These are phyloP conservation scores for slime mould (Dictyostelium discoideum) DNA, from an alignment of 78 protist species.

Conservation along the genomic window DNA sequence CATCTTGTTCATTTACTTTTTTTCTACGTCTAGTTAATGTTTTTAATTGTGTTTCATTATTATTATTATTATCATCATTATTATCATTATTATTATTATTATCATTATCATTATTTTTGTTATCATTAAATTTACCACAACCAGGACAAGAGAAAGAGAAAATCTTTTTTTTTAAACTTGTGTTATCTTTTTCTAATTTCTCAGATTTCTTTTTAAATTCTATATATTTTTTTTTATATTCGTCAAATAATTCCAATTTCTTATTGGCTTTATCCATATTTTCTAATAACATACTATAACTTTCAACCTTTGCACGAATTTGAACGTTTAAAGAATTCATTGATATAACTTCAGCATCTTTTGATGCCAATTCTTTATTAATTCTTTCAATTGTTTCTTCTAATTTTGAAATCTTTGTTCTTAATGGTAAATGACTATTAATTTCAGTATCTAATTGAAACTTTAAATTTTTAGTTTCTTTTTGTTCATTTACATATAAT, in stretches of 20 bases:
- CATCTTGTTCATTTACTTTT: not conserved
- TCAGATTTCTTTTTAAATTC: conserved; percentile 10
- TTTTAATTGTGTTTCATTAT: not conserved
- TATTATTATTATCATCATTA: not conserved
- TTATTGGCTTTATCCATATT: not conserved
- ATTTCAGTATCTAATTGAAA: conserved; percentile 24
- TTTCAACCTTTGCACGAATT: not conserved
- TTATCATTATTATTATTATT: not conserved
- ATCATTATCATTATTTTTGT: not conserved
- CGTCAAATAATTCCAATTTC: not conserved
- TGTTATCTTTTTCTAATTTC: not conserved
- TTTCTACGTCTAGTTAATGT: not conserved
- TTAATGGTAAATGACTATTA: not conserved
- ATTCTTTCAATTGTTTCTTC: not conserved
- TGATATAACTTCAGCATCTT: not conserved
- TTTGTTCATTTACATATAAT: not conserved
- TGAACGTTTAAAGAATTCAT: not conserved
- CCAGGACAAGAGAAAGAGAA: not conserved
- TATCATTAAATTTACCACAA: not conserved
- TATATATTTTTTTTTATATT: conserved; percentile 18
- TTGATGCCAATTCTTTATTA: not conserved
- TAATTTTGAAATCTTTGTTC: not conserved
- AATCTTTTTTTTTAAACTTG: not conserved
- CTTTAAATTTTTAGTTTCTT: conserved; percentile 1
- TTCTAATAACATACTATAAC: not conserved